A percentile compares a stretch with the other conserved stretches of the same genome.
Conservation (phyloP, 2,329 filamentous ascomycete genomes). For the Beauveria medogensis region DNA sequence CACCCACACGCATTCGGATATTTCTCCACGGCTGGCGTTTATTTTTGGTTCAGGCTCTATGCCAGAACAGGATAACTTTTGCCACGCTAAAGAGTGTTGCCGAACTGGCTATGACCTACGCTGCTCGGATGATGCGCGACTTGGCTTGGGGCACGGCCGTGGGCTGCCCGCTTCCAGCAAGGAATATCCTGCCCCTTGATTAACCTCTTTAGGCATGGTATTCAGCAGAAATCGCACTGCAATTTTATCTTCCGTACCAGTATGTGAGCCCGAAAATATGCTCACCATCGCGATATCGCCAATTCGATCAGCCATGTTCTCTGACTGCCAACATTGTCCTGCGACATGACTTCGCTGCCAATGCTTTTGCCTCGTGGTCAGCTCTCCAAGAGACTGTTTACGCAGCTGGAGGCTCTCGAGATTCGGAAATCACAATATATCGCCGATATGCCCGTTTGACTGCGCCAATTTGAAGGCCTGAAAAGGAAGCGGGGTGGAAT, state of each 20-base stretch:
- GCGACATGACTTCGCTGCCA: neutral
- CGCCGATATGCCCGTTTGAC: too few relatives aligned
- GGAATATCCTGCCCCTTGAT: neutral
- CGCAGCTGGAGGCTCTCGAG: neutral
- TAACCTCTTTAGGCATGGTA: neutral
- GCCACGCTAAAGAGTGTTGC: neutral
- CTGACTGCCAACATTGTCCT: neutral
- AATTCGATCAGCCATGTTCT: neutral
- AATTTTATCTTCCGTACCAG: neutral
- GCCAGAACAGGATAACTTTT: neutral
- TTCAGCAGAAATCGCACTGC: neutral
- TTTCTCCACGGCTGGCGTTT: neutral
- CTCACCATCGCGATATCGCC: neutral
- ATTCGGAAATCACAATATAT: neutral
- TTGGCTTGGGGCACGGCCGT: neutral
- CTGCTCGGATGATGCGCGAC: constrained; percentile 3
- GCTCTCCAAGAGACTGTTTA: neutral
- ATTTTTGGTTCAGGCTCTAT: neutral
- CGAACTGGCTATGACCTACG: neutral
- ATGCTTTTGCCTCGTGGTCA: too few relatives aligned
- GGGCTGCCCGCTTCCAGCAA: neutral
- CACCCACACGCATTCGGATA: neutral
- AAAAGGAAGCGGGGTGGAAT: neutral
- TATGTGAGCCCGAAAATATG: neutral
- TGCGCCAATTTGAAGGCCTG: neutral